Base-by-base conservation (phyloP, 2,329 filamentous ascomycete genomes). In the Cladorrhinum sp. region DNA sequence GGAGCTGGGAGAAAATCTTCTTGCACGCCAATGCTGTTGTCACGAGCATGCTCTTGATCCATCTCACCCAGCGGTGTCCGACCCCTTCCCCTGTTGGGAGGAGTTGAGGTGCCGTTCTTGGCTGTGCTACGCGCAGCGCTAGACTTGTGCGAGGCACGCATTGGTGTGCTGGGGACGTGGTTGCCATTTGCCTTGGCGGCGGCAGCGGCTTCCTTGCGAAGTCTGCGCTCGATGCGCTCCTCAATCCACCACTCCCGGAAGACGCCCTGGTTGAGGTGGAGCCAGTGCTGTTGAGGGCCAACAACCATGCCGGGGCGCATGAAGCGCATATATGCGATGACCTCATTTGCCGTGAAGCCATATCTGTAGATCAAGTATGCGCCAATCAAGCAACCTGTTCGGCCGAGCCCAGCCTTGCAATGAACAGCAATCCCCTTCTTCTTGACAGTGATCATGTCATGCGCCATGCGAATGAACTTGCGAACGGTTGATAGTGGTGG, bases 221-320 rank as follows among this genome's bases (percentile, higher is more conserved):
- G 77, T 73, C 83, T 86, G 59, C 82, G 86, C 74, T 92, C 89
- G 61, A 94, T 78, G 71, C 92, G 90, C 77, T 94, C 90, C 77
- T 92, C 92, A 70, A 95, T 84, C 91, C 93, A 98, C 95, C 95
- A 99, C 76, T 98, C 92, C n/a, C 95, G 86, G 86, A 99, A 99
- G 36, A 90, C 88, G 36, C 90, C 90, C 76, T 99, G 95, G 79
- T 99, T 97, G 64, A 99, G 84, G 73, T 99, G 95, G 58, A 99
- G 84, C 95, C 95, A 99, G 77, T 99, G 95, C 77, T 99, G 95
- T 73, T 99, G 95, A 42, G 95, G 95, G 0, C 95, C 95, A 57
- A 99, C 95, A 6, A 99, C 95, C 95, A 99, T 99, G 57, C 95
- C 95, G 0, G 95, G 95, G 61, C 94, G 86, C 94, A 98, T 98